Percentiles rank a stretch among this genome's conserved stretches.
Evolutionary conservation across 805 yeast species (phyloP).

Genomic region (Suhomyces tanzawaensis): DNA sequence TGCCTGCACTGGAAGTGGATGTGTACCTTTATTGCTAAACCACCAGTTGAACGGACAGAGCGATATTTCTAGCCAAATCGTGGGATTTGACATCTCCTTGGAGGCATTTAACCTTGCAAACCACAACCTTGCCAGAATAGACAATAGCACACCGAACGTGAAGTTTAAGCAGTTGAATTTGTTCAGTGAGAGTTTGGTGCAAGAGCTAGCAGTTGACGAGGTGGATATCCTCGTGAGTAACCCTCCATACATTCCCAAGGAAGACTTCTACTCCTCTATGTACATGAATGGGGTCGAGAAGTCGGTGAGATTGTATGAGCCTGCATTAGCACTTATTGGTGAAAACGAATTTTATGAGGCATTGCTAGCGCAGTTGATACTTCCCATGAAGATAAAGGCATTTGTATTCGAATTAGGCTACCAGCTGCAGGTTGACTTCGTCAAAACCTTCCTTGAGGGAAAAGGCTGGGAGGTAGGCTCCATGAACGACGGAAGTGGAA

Average conservation of each 20-base stretch:
- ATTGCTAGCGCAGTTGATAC: conserved; percentile 46
- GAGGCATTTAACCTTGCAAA: conserved; percentile 52
- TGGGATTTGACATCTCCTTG: conserved; percentile 57
- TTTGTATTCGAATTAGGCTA: conserved; percentile 81
- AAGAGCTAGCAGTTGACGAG: conserved; percentile 4
- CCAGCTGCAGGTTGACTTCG: conserved; percentile 49
- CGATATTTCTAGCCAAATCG: conserved; percentile 17
- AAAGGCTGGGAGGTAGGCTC: conserved; percentile 51
- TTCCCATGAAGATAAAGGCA: conserved; percentile 30
- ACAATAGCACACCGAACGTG: conserved; percentile 6
- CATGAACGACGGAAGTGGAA: conserved; percentile 49
- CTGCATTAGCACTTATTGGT: conserved; percentile 76
- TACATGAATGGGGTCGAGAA: conserved; percentile 44
- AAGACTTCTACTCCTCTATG: conserved; percentile 39
- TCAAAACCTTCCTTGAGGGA: conserved; percentile 20
- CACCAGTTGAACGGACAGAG: conserved; percentile 13
- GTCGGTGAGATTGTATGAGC: conserved; percentile 75
- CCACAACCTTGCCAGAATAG: conserved; percentile 34
- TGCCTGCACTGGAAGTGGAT: conserved; percentile 87
- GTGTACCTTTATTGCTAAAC: conserved; percentile 61
- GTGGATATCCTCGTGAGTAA: conserved; percentile 70
- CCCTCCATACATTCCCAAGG: conserved; percentile 79
- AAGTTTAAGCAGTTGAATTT: conserved; percentile 14
- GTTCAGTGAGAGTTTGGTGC: conserved; percentile 7
- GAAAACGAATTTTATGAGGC: conserved; percentile 66